Percentiles rank a stretch among this genome's conserved stretches.
Conservation (phyloP, 192 early-diverging fungal genomes). For the Haplosporangium gracile region DNA sequence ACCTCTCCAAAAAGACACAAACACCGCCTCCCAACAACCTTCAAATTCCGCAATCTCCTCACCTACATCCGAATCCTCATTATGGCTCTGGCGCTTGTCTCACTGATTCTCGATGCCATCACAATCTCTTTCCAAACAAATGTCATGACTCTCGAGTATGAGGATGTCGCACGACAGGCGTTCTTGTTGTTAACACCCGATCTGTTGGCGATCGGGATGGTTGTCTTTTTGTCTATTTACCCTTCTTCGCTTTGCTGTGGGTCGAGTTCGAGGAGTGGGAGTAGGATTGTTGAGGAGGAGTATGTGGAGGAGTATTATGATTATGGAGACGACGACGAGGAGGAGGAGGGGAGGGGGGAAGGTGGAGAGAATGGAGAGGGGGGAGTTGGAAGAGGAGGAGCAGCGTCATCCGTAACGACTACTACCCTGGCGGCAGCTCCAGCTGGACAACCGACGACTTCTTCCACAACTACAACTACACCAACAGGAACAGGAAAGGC, state of each 20-base stretch:
- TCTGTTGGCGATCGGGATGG: slow-evolving; percentile 29
- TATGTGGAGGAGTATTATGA: neutral
- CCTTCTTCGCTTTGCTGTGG: neutral
- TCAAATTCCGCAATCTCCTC: slow-evolving; percentile 13
- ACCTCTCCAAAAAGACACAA: neutral
- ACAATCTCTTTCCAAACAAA: slow-evolving; percentile 44
- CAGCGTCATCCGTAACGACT: neutral
- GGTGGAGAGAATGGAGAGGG: too few relatives aligned
- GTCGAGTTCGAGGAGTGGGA: neutral
- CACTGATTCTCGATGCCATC: slow-evolving; percentile 49
- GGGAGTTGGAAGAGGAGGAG: neutral
- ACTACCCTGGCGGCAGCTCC: neutral
- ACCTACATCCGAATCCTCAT: slow-evolving; percentile 25
- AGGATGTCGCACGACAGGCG: slow-evolving; percentile 18
- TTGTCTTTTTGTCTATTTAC: slow-evolving; percentile 19
- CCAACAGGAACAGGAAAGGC: neutral
- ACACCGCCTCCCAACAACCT: neutral
- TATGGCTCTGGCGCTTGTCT: slow-evolving; percentile 17
- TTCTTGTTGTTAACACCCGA: slow-evolving; percentile 24
- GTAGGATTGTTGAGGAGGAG: neutral
- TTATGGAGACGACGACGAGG: neutral
- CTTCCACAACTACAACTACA: neutral
- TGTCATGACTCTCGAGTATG: slow-evolving; percentile 28
- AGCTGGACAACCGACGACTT: too few relatives aligned
- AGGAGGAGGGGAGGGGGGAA: neutral